phyloP scores from a whole-genome alignment of 2,329 filamentous ascomycete species.

The Sphaerulina vaccinii region DNA sequence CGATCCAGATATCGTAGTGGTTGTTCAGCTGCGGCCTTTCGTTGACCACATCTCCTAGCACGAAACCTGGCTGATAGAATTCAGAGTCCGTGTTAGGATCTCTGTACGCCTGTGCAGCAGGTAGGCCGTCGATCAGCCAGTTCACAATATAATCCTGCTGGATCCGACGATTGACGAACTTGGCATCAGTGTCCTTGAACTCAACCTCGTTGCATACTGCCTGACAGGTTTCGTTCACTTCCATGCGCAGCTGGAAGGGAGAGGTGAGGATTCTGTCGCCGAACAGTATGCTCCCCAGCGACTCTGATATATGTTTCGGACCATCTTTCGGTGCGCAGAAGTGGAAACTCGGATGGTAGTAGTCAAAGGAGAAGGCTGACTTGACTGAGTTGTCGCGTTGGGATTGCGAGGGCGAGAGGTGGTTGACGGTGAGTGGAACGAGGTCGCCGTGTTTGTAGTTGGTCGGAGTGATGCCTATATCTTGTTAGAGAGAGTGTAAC shows the following conservation, averaged over 20 bases:
- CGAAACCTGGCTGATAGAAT: slow-evolving; percentile 91
- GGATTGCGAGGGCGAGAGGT: slow-evolving; percentile 80
- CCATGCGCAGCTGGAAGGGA: slow-evolving; percentile 86
- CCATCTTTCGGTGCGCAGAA: slow-evolving; percentile 81
- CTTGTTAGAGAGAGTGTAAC: background rate
- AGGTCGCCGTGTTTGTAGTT: slow-evolving; percentile 78
- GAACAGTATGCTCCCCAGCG: slow-evolving; percentile 92
- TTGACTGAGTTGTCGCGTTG: slow-evolving; percentile 76
- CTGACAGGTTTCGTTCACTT: slow-evolving; percentile 82
- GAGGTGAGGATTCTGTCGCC: slow-evolving; percentile 98
- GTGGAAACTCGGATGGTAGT: slow-evolving; percentile 84
- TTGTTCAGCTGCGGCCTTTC: slow-evolving; percentile 72
- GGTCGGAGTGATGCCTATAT: slow-evolving; percentile 70
- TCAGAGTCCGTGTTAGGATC: slow-evolving; percentile 73
- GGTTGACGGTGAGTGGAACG: slow-evolving; percentile 90
- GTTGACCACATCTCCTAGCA: slow-evolving; percentile 60
- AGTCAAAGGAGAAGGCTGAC: slow-evolving; percentile 94
- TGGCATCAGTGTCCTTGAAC: slow-evolving; percentile 63
- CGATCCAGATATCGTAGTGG: slow-evolving; percentile 90
- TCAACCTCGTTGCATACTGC: slow-evolving; percentile 68
- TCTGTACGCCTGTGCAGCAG: slow-evolving; percentile 77
- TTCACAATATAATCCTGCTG: slow-evolving; percentile 86
- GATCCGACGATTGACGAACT: slow-evolving; percentile 82
- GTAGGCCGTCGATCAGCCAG: slow-evolving; percentile 92
- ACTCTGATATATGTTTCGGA: slow-evolving; percentile 78